These are phyloP conservation scores for Fusarium vanettenii DNA, from an alignment of 2,329 filamentous ascomycete genomes.

Conservation along the genomic window DNA sequence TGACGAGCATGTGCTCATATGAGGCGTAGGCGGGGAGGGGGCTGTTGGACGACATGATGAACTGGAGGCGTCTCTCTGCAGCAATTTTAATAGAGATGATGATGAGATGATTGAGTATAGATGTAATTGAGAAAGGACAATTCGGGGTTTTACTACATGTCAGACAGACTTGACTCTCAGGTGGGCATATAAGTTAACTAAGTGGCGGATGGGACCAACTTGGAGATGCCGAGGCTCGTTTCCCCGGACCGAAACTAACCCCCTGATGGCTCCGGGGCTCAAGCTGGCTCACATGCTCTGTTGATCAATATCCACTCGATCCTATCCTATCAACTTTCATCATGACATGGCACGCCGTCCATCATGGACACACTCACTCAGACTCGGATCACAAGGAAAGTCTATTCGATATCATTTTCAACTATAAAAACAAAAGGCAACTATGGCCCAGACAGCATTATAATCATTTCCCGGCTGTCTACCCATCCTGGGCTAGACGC, in stretches of 20 bases:
- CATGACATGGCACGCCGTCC: background rate
- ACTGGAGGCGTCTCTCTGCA: background rate
- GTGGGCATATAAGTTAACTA: conserved; percentile 7
- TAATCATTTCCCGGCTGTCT: conserved; percentile 42
- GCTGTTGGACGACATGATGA: conserved; percentile 38
- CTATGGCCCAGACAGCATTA: conserved; percentile 44
- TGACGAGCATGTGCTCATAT: conserved; percentile 78
- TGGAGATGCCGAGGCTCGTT: conserved; percentile 42
- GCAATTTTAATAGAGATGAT: background rate
- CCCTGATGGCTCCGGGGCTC: background rate
- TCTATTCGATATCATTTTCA: conserved; percentile 38
- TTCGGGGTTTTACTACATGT: background rate
- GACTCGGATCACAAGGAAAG: conserved; percentile 22
- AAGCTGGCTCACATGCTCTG: conserved; percentile 16
- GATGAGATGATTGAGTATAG: background rate
- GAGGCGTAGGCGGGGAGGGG: conserved; percentile 53
- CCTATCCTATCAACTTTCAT: background rate
- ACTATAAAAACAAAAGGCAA: conserved; percentile 39
- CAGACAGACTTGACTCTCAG: conserved; percentile 6
- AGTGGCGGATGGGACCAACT: conserved; percentile 10
- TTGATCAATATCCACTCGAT: background rate
- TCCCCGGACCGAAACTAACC: conserved; percentile 9
- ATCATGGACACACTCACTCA: background rate
- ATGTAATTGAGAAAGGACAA: background rate
- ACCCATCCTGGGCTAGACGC: conserved; percentile 40